These are phyloP conservation scores for Phylloporus sp. DNA, from an alignment of 768 basidiomycete species.

Conservation along the genomic window DNA sequence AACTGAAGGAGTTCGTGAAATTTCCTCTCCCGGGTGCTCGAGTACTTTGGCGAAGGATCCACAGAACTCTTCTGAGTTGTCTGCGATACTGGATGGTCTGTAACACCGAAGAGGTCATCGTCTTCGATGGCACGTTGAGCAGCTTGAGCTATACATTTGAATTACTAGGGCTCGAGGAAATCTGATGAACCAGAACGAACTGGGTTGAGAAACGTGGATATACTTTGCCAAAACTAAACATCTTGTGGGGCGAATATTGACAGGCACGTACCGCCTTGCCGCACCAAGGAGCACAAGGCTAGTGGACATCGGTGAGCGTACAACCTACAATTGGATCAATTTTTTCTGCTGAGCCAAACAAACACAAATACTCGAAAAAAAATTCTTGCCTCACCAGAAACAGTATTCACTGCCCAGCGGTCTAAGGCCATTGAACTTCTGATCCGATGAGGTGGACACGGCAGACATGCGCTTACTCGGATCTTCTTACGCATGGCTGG, in stretches of 20 bases:
- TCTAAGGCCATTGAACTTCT: no score
- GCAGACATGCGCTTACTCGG: background rate
- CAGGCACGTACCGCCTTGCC: constrained; percentile 9
- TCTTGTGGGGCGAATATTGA: constrained; percentile 2
- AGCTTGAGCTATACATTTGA: constrained; percentile 12
- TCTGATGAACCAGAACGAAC: constrained; percentile 16
- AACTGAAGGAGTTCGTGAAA: constrained; percentile 26
- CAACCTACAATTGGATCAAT: background rate
- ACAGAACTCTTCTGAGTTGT: background rate
- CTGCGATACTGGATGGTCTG: constrained; percentile 2
- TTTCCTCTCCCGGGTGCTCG: constrained; percentile 16
- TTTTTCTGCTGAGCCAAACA: constrained; percentile 8
- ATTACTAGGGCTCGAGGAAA: background rate
- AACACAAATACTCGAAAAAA: constrained; percentile 6
- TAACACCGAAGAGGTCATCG: constrained; percentile 9
- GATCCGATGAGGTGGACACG: background rate
- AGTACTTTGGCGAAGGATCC: background rate
- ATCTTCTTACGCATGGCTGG: background rate
- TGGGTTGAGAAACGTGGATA: constrained; percentile 19
- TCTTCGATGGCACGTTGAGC: constrained; percentile 7
- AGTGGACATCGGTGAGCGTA: constrained; percentile 14
- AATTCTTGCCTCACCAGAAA: no score
- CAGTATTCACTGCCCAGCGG: no score
- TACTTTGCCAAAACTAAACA: constrained; percentile 5
- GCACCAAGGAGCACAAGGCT: constrained; percentile 9